These are phyloP conservation scores for Lunasporangiospora selenospora DNA, from an alignment of 192 early-diverging fungal genomes.

Conservation along the genomic window DNA sequence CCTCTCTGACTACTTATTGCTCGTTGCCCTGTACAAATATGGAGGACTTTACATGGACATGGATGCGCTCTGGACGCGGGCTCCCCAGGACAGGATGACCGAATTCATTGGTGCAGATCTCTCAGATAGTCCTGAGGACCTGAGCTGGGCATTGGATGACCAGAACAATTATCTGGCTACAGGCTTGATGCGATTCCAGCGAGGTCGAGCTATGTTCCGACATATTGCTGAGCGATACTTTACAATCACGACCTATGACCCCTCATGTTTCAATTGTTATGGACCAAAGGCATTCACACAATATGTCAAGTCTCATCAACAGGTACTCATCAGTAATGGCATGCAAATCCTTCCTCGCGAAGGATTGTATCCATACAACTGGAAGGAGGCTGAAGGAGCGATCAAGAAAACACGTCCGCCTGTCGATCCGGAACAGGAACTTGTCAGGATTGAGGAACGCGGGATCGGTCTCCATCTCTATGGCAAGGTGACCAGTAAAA, in stretches of 20 bases:
- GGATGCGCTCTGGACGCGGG: slow-evolving; percentile 65
- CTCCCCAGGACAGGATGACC: slow-evolving; percentile 53
- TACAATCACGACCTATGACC: slow-evolving; percentile 54
- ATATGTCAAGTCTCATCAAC: slow-evolving; percentile 55
- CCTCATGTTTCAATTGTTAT: slow-evolving; percentile 64
- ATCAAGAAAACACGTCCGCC: slow-evolving; percentile 42
- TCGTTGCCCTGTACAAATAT: slow-evolving; percentile 61
- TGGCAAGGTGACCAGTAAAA: slow-evolving; percentile 62
- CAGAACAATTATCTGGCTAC: slow-evolving; percentile 58
- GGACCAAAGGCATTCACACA: slow-evolving; percentile 63
- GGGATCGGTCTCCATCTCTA: slow-evolving; percentile 62
- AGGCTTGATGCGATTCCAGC: slow-evolving; percentile 64
- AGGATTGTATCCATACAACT: slow-evolving; percentile 58
- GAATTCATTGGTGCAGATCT: slow-evolving; percentile 66
- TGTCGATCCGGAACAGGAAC: slow-evolving; percentile 48
- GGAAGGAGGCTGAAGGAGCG: slow-evolving; percentile 50
- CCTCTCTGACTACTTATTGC: slow-evolving; percentile 61
- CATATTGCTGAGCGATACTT: slow-evolving; percentile 60
- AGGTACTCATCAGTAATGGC: slow-evolving; percentile 49
- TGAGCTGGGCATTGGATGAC: slow-evolving; percentile 60
- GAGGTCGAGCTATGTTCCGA: slow-evolving; percentile 59
- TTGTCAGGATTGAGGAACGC: slow-evolving; percentile 40
- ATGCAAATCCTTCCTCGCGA: slow-evolving; percentile 53
- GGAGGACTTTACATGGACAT: slow-evolving; percentile 72
- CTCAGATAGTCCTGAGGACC: slow-evolving; percentile 51